Evolutionary conservation across 108 stramenopile species (phyloP).

Genomic region (Cyclotella kingstonii): DNA sequence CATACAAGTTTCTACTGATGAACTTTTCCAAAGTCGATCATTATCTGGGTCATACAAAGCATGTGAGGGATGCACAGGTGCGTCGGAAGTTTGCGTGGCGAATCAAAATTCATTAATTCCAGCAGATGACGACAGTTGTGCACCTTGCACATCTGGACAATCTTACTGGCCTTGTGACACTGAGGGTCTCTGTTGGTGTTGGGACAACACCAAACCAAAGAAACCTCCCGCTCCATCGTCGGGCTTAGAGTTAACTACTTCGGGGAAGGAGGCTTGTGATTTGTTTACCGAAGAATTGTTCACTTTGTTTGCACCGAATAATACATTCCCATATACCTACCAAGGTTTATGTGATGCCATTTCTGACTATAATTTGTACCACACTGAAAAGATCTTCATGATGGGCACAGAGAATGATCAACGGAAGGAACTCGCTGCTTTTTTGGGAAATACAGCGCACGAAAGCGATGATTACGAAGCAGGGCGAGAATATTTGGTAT

Average conservation of each 20-base stretch:
- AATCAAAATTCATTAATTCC: slow-evolving; percentile 35
- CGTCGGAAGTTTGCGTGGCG: slow-evolving; percentile 26
- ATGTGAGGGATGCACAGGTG: slow-evolving; percentile 15
- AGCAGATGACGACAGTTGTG: slow-evolving; percentile 25
- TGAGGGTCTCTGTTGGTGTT: slow-evolving; percentile 31
- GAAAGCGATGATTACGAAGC: slow-evolving; percentile 41
- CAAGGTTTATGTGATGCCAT: slow-evolving; percentile 32
- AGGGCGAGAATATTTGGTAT: slow-evolving; percentile 37
- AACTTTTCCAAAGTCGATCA: too few relatives aligned
- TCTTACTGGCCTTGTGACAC: slow-evolving; percentile 34
- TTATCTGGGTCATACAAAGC: neutral
- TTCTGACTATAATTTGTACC: slow-evolving; percentile 29
- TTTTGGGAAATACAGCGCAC: slow-evolving; percentile 42
- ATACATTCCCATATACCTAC: slow-evolving; percentile 41
- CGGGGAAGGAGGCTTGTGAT: slow-evolving; percentile 13
- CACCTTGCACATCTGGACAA: slow-evolving; percentile 17
- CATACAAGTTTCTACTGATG: too few relatives aligned
- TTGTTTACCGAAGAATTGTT: slow-evolving; percentile 19
- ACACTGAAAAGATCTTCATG: slow-evolving; percentile 28
- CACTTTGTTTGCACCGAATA: slow-evolving; percentile 19
- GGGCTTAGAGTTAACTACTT: slow-evolving; percentile 10
- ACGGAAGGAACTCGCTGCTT: slow-evolving; percentile 27
- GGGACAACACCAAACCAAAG: slow-evolving; percentile 38
- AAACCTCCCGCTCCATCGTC: slow-evolving; percentile 35
- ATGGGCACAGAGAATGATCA: slow-evolving; percentile 25